Conservation (phyloP, 352 stramenopile genomes). For the Pythium aristosporum region DNA sequence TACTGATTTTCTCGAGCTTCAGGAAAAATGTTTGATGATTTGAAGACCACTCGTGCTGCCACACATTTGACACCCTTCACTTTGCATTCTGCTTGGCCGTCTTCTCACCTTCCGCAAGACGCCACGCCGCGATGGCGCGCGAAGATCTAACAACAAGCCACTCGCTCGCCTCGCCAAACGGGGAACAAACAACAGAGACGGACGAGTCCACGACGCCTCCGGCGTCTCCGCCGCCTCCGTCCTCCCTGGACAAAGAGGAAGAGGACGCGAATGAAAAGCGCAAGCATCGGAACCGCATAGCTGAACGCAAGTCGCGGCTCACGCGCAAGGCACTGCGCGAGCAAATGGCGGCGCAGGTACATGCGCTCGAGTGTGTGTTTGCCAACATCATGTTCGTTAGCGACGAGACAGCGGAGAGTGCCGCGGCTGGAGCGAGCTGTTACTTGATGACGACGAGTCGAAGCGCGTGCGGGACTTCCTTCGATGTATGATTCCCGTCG, state of each 20-base stretch:
- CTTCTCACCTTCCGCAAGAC: conserved; percentile 2
- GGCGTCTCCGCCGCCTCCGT: too few species aligned
- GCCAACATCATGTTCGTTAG: conserved; percentile 7
- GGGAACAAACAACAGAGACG: too few species aligned
- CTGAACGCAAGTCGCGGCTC: not conserved
- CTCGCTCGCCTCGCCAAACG: too few species aligned
- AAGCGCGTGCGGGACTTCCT: conserved; percentile 1
- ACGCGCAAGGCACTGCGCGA: not conserved
- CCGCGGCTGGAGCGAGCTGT: not conserved
- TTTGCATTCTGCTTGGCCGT: too few species aligned
- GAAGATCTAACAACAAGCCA: too few species aligned
- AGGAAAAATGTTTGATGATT: too few species aligned
- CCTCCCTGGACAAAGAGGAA: too few species aligned
- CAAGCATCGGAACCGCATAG: not conserved
- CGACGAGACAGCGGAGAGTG: not conserved
- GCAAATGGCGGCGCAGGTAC: conserved; percentile 1
- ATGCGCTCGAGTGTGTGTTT: conserved; percentile 3
- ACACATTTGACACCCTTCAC: too few species aligned
- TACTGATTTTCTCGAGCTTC: too few species aligned
- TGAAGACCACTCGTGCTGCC: too few species aligned
- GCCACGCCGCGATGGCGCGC: too few species aligned
- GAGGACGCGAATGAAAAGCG: not conserved
- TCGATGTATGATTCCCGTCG: not conserved
- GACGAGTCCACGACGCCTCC: too few species aligned
- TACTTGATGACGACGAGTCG: conserved; percentile 6